Base-by-base conservation (phyloP, 176 grass and related monocot genomes). In the Oryza meyeriana region DNA sequence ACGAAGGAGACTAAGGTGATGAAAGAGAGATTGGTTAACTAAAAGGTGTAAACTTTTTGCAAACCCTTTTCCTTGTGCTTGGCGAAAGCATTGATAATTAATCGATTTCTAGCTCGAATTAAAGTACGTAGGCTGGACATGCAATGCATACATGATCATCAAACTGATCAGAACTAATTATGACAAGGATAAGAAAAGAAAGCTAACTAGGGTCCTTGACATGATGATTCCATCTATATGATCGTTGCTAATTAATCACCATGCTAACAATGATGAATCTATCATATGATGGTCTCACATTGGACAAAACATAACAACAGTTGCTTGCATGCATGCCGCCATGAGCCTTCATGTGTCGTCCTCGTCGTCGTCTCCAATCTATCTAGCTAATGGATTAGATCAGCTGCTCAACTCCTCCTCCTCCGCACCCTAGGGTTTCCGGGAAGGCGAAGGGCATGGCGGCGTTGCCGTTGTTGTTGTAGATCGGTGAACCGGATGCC, bases 371-470 rank as follows among this genome's bases (percentile, higher is more conserved):
- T 30, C 79, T 62, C 12, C 8, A 40, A 48, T 80, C 71, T 61
- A 67, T 69, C 31, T 66, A 75, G 48, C 26, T 61, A 16, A 22
- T 59, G 10, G 22, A 58, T 24, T 24, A 83, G 33, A 89, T 75
- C 64, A 61, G 63, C 31, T 85, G 57, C 74, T 77, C 31, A 39
- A 80, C 69, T 61, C 26, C 50, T 38, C 47, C 84, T 41, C 33
- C 38, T 55, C 12, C 86, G 85, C 41, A 72, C 81, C 72, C 76
- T 79, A 94, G 84, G 81, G 85, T 92, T 94, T 88, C 85, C 63
- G 63, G 74, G 77, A 87, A 83, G 5, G 31, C 2, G 32, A 77
- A 89, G 40, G 82, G 45, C 86, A 79, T 29, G 64, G 3, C 42
- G 14, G 57, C 66, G 69, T 59, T 61, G 18, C 47, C 62, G 38